Percentiles rank a stretch among this genome's conserved stretches.
Evolutionary conservation across 108 stramenopile genomes (phyloP).

Genomic region (Discostella stelligeroides): DNA sequence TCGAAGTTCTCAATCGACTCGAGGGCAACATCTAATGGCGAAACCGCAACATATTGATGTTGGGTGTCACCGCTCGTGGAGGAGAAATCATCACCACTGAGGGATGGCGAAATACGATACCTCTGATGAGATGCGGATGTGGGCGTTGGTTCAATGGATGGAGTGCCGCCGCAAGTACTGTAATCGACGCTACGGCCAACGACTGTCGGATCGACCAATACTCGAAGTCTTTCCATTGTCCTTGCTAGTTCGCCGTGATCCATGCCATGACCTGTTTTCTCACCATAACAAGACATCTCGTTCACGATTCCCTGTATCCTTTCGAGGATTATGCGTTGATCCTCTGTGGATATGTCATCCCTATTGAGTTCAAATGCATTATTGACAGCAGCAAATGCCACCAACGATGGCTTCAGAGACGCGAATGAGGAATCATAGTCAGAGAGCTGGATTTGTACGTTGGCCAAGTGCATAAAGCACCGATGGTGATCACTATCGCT

Average conservation of each 20-base stretch:
- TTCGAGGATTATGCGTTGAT: slow-evolving; percentile 6
- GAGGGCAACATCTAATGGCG: slow-evolving; percentile 23
- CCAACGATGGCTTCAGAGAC: slow-evolving; percentile 22
- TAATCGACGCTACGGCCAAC: neutral
- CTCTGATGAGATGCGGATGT: neutral
- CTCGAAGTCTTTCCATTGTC: slow-evolving; percentile 18
- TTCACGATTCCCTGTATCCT: slow-evolving; percentile 13
- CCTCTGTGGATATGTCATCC: slow-evolving; percentile 6
- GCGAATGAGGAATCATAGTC: slow-evolving; percentile 39
- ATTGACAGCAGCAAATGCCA: slow-evolving; percentile 45
- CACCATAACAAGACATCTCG: slow-evolving; percentile 1
- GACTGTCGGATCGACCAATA: slow-evolving; percentile 12
- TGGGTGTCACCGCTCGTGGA: neutral
- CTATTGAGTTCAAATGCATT: slow-evolving; percentile 45
- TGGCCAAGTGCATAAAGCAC: slow-evolving; percentile 28
- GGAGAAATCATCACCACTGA: neutral
- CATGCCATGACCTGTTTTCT: neutral
- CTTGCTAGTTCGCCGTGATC: slow-evolving; percentile 17
- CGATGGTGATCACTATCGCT: no score
- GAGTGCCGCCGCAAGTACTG: neutral
- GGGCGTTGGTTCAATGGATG: neutral
- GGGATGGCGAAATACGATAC: neutral
- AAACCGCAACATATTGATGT: neutral
- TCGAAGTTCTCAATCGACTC: slow-evolving; percentile 32
- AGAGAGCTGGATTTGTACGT: slow-evolving; percentile 45